Percentiles rank a stretch among this genome's conserved stretches.
phyloP scores from a whole-genome alignment of 2,329 filamentous ascomycete genomes.

The Didymella keratinophila region DNA sequence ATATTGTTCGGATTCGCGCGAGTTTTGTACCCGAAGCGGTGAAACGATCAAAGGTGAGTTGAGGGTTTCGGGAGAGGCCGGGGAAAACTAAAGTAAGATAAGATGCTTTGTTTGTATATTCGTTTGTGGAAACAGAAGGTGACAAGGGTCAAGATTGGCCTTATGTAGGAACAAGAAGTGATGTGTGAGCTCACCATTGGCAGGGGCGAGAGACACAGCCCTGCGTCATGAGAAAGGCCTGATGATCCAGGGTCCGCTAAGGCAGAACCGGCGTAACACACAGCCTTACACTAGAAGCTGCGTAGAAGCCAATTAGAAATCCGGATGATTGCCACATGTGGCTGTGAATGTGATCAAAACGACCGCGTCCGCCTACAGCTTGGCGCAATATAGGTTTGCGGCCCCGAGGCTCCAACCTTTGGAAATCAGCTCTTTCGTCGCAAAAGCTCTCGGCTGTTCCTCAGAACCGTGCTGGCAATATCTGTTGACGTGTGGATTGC shows the following conservation, averaged over 20 bases:
- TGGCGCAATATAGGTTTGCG: slow-evolving; percentile 10
- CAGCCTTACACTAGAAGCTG: slow-evolving; percentile 12
- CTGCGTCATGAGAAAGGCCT: slow-evolving; percentile 15
- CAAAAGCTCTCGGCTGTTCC: neutral
- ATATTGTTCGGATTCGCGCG: slow-evolving; percentile 2
- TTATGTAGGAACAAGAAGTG: slow-evolving; percentile 3
- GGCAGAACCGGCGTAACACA: slow-evolving; percentile 1
- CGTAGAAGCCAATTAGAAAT: slow-evolving; percentile 11
- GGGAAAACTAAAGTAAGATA: neutral
- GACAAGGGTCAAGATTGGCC: slow-evolving; percentile 6
- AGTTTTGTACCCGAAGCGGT: slow-evolving; percentile 5
- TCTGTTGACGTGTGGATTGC: slow-evolving; percentile 17
- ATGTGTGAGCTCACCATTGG: slow-evolving; percentile 5
- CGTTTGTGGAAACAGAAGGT: neutral
- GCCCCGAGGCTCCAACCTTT: neutral
- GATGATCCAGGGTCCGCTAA: slow-evolving; percentile 1
- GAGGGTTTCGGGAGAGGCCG: neutral
- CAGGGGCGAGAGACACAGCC: slow-evolving; percentile 15
- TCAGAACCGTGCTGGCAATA: neutral
- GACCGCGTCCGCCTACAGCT: slow-evolving; percentile 1
- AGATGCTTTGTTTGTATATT: neutral
- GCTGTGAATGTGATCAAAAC: slow-evolving; percentile 1
- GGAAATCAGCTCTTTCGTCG: neutral
- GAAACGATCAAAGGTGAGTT: slow-evolving; percentile 5
- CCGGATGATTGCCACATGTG: slow-evolving; percentile 8